Evolutionary conservation across 2,329 filamentous ascomycete species (phyloP), one percentile per base, ranked within the genome.

Genomic region (Chalaropsis ovoidea): DNA sequence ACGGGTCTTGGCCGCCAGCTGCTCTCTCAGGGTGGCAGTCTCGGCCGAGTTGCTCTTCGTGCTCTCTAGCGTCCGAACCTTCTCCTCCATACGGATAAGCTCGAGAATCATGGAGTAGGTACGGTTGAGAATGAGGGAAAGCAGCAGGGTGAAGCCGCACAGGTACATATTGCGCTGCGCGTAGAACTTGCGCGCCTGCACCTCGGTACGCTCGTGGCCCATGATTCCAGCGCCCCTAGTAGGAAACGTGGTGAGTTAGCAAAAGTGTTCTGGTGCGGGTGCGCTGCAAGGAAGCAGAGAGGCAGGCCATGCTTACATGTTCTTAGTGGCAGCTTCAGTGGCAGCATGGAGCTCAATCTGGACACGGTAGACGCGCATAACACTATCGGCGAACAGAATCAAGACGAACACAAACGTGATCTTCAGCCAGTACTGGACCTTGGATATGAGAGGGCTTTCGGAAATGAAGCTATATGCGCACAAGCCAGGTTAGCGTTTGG

Each of bases 161-260:
- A 99, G 91, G 80, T 99, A 99, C 94, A 99, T 99, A 86, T 99
- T 99, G 77, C 94, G 92, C 81, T 99, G 93, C 69, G 92, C 96
- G 84, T 99, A 99, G 82, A 99, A 99, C 80, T 99, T 99, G 83
- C 94, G 91, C 70, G 94, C 93, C 78, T 99, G 94, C 63, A 97
- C 93, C 79, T 99, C 94, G 84, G 95, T 91, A 70, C 94, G 93
- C 76, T 97, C 94, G 74, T 90, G 87, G 69, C 94, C 93, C 72
- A 96, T 85, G 68, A 92, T 86, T 63, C 86, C 84, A 73, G 88
- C 77, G 66, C 66, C 77, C 79, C 70, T 65, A 64, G 43, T 66
- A 49, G 65, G 17, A 41, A 58, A n/a, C 15, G 35, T 39, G 8
- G 22, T 41, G 6, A 31, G 35, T 65, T 43, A 52, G 61, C 39